Conservation (phyloP, 495 filamentous ascomycete species). For the Sordaria brevicollis region DNA sequence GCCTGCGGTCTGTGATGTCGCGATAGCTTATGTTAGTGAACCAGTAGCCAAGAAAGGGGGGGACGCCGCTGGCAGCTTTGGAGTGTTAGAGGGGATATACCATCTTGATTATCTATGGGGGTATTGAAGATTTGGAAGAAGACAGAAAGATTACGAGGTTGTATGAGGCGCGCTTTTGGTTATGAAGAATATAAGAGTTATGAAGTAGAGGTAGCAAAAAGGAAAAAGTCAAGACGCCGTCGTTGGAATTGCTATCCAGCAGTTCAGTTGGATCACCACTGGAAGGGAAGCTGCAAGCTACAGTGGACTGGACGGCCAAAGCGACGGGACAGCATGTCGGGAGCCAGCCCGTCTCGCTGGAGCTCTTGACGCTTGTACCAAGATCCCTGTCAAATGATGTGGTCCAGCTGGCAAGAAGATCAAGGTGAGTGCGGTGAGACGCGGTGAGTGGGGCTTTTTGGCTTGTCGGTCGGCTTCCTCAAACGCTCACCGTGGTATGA, state of each 20-base stretch:
- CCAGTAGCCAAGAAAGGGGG: not conserved
- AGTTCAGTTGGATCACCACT: not conserved
- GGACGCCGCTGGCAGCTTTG: not conserved
- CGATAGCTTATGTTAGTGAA: not conserved
- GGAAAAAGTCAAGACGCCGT: not conserved
- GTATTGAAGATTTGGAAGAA: not conserved
- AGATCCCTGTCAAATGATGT: conserved; percentile 1
- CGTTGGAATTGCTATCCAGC: not conserved
- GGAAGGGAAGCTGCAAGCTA: not conserved
- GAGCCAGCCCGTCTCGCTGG: not conserved
- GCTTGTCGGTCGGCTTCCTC: not conserved
- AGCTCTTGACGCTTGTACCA: not conserved
- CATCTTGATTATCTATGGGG: not conserved
- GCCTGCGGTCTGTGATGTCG: conserved; percentile 14
- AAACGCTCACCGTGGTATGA: conserved; percentile 7
- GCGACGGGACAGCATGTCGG: not conserved
- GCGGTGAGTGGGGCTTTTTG: not conserved
- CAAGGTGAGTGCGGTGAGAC: conserved; percentile 10
- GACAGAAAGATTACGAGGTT: not conserved
- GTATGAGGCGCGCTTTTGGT: not conserved
- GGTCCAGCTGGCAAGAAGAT: conserved; percentile 24
- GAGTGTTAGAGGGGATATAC: not conserved
- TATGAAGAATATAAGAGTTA: not conserved
- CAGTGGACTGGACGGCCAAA: not conserved
- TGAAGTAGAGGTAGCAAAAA: not conserved